phyloP scores from a whole-genome alignment of 2,329 filamentous ascomycete species.

The Phoma herbarum region DNA sequence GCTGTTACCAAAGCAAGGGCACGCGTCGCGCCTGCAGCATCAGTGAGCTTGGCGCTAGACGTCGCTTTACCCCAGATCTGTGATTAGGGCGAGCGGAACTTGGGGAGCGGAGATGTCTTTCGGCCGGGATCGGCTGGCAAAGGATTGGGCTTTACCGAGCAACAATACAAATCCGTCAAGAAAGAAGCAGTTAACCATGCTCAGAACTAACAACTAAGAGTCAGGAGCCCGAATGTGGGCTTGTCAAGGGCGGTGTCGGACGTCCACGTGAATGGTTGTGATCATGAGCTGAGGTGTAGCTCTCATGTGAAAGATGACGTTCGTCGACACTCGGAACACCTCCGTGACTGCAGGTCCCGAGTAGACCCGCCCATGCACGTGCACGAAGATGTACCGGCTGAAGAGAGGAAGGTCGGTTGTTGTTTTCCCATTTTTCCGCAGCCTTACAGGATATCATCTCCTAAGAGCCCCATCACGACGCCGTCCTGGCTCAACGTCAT shows the following conservation, averaged over 20 bases:
- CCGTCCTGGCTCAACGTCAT: conserved; percentile 2
- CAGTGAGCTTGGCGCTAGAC: conserved; percentile 32
- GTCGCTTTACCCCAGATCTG: conserved; percentile 43
- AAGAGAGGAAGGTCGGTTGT: conserved; percentile 14
- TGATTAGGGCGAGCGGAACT: conserved; percentile 49
- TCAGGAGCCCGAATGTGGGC: conserved; percentile 22
- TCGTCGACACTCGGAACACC: conserved; percentile 30
- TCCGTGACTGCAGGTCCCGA: conserved; percentile 31
- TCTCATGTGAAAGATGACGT: conserved; percentile 50
- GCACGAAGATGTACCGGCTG: conserved; percentile 31
- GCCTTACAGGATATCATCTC: conserved; percentile 14
- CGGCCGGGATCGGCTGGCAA: conserved; percentile 43
- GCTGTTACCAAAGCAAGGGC: conserved; percentile 27
- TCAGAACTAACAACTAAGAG: neutral
- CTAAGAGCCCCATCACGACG: conserved; percentile 15
- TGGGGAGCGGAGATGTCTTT: conserved; percentile 33
- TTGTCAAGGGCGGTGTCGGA: conserved; percentile 3
- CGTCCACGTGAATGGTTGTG: conserved; percentile 14
- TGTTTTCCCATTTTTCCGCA: conserved; percentile 20
- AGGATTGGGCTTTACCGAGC: conserved; percentile 19
- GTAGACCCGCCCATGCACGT: conserved; percentile 32
- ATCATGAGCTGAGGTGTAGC: conserved; percentile 1
- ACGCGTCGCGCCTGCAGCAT: conserved; percentile 30
- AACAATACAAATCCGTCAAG: conserved; percentile 3
- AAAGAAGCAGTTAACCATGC: conserved; percentile 1